Evolutionary conservation across 257 asterid genomes (phyloP).

Genomic region (Leonotis leonurus): DNA sequence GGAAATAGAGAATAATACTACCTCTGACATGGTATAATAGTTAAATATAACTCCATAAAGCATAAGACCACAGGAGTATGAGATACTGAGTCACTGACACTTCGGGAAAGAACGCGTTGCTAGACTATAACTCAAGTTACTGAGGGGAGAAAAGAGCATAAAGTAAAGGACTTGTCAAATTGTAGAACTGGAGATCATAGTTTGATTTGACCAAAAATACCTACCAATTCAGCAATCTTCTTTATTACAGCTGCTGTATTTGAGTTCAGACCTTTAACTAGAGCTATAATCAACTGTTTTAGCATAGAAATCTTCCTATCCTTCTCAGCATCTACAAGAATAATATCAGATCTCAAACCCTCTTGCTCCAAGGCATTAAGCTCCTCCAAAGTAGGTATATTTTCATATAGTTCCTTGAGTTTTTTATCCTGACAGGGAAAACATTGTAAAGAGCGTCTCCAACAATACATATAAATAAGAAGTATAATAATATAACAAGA

Average conservation of each 20-base stretch:
- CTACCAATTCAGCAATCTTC: conserved; percentile 94
- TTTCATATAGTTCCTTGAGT: conserved; percentile 77
- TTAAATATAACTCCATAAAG: too few relatives aligned
- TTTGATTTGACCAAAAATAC: conserved; percentile 26
- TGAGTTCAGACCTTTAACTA: conserved; percentile 77
- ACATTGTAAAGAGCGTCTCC: conserved; percentile 5
- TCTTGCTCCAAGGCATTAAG: conserved; percentile 72
- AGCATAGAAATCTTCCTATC: conserved; percentile 89
- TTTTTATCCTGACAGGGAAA: conserved; percentile 61
- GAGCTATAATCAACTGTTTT: conserved; percentile 69
- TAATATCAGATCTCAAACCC: conserved; percentile 75
- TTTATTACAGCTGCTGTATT: conserved; percentile 77
- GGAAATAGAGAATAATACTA: too few relatives aligned
- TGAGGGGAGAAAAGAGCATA: background rate
- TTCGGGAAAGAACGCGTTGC: too few relatives aligned
- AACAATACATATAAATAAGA: too few relatives aligned
- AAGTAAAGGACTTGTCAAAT: conserved; percentile 3
- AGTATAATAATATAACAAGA: background rate
- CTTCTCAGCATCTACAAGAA: conserved; percentile 82
- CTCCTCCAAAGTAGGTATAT: conserved; percentile 83
- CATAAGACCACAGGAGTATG: too few relatives aligned
- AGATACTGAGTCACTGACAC: too few relatives aligned
- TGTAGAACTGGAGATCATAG: background rate
- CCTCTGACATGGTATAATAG: too few relatives aligned
- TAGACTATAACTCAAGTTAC: too few relatives aligned